Evolutionary conservation across 495 filamentous ascomycete species (phyloP), one percentile per base, ranked within the genome.

Genomic region (Penicillium lividum): DNA sequence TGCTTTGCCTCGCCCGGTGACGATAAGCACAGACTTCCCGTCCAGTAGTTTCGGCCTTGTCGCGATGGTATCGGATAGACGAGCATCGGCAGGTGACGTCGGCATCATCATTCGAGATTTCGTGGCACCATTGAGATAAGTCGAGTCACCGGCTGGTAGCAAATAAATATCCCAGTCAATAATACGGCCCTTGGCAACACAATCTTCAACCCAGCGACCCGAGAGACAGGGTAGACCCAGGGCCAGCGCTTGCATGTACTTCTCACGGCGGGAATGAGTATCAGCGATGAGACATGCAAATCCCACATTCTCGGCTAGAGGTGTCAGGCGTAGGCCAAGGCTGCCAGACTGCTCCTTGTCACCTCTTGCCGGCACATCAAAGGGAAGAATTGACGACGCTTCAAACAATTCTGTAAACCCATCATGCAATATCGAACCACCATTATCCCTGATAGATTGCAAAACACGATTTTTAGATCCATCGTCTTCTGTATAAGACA

Each of bases 221-320:
- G 88, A 85, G 6, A 98, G 79, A 61, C 91, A 95, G 0, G 95
- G 95, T 1, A 98, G 69, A 5, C 91, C 90, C 4, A 98, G 82
- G 7, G 95, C 93, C 11, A 98, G 84, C 0, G 94, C 94, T 69
- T 98, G 93, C 81, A 98, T 89, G 72, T 94, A 97, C 61, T 98
- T 98, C 36, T 86, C 84, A 54, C 89, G 88, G n/a, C 94, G 86
- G 11, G 89, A 95, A 70, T 97, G 87, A 29, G 83, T 82, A 69
- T 97, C 89, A 0, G 94, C 87, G 58, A 98, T 92, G 16, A 98
- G 75, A 25, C 89, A 91, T 1, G 86, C 82, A 70, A 98, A 98
- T 5, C 91, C 90, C 0, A 88, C 73, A 10, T 77, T 68, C 16
- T 77, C 69, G 29, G 85, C 82, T 11, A 73, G 69, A 0, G 73